Evolutionary conservation across 2,329 filamentous ascomycete genomes (phyloP), one percentile per base, ranked within the genome.

Genomic region (Diaporthe batatas): DNA sequence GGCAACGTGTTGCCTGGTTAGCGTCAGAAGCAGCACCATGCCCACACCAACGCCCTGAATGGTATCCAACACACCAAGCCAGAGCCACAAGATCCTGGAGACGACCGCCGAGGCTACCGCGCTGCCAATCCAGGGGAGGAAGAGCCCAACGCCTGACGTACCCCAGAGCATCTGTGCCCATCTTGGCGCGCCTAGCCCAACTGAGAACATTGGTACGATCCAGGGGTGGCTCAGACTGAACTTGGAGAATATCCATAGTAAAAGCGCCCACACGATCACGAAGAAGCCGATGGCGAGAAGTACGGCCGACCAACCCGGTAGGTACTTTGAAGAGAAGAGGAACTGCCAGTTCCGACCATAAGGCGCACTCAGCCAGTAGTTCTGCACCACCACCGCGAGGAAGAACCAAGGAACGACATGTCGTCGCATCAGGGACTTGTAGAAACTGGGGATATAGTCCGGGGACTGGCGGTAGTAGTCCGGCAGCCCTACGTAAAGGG

Each of bases 331-430:
- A 62, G 83, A 84, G 87, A 90, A 92, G n/a, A 92, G 85, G 81
- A 88, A 93, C 51, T 84, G 83, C 91, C 91, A 92, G 79, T 91
- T 92, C 67, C 91, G 87, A 47, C 91, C 91, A 77, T 91, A 92
- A 1, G 88, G 90, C 1, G 91, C 86, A 36, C 88, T 89, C 32
- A 92, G 84, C 82, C 90, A 92, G 84, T 91, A 91, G 79, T 92
- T 92, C 78, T 92, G 90, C 36, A 92, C 80, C 74, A 91, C 82
- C 53, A 92, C 88, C 3, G 88, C 86, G 73, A 90, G 81, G 80
- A 92, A 89, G 82, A 91, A 92, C 91, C 91, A 92, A n/a, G 91
- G 83, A 53, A 92, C 86, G 74, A 92, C 89, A 80, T 91, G 91
- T 71, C 91, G 87, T 57, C 90, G 85, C 75, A 87, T 84, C 16